Percentiles rank a stretch among this genome's conserved stretches.
These are phyloP conservation scores for Saccharum hybrid DNA, from an alignment of 202 grass and related monocot genomes.

Conservation along the genomic window DNA sequence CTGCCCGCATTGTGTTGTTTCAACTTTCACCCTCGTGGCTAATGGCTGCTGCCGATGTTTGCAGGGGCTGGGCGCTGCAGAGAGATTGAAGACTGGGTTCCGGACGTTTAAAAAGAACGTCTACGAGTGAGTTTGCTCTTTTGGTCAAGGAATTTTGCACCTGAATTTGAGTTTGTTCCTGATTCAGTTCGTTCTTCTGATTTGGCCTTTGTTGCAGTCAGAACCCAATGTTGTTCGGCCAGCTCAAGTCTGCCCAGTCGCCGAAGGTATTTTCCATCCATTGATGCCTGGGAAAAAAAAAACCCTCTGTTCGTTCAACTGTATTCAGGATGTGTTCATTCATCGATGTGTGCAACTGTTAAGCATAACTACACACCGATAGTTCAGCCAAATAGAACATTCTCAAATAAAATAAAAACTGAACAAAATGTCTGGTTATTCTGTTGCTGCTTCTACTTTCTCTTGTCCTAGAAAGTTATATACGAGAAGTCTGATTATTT, in stretches of 20 bases:
- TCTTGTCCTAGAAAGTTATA: neutral
- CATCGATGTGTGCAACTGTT: neutral
- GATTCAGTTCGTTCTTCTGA: constrained; percentile 8
- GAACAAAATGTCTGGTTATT: constrained; percentile 3
- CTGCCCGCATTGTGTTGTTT: neutral
- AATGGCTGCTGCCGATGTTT: constrained; percentile 17
- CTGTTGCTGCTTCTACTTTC: neutral
- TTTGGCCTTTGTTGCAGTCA: constrained; percentile 42
- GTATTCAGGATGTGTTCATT: neutral
- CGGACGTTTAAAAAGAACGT: constrained; percentile 40
- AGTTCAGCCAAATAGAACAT: neutral
- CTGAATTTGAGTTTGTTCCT: neutral
- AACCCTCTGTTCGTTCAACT: constrained; percentile 1
- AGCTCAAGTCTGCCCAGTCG: constrained; percentile 54
- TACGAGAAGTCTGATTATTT: neutral
- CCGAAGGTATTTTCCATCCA: constrained; percentile 61
- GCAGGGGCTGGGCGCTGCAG: constrained; percentile 41
- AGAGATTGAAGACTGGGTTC: constrained; percentile 48
- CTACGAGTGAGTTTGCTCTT: constrained; percentile 45
- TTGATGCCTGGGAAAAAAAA: neutral
- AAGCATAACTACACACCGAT: neutral
- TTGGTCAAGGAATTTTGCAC: neutral
- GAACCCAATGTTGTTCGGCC: constrained; percentile 53
- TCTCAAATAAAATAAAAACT: neutral
- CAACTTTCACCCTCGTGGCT: neutral